Conservation (phyloP, 2,329 filamentous ascomycete genomes). For the Exophiala bonariae region DNA sequence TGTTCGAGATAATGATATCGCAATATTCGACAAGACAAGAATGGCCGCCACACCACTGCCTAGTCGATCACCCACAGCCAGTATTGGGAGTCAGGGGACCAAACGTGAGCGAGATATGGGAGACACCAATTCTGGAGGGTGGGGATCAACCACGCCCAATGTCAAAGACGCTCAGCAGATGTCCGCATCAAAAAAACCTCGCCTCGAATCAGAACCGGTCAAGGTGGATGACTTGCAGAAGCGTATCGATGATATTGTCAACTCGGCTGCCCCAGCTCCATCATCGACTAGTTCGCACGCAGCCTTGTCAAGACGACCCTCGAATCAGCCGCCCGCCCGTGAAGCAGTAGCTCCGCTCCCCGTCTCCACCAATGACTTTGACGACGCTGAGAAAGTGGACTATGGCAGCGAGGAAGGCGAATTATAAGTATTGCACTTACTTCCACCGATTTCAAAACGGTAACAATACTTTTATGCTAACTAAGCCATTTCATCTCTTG, state of each 20-base stretch:
- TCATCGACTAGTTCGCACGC: conserved; percentile 20
- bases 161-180: conserved; percentile 13
- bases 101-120: conserved; percentile 43
- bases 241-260: conserved; percentile 38
- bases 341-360: too few relatives aligned
- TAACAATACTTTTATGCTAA: too few relatives aligned
- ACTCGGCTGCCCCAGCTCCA: conserved; percentile 19
- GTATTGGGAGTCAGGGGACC: conserved; percentile 34
- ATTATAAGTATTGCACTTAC: conserved; percentile 27
- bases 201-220: conserved; percentile 18
- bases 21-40: conserved; percentile 38
- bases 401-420: conserved; percentile 46
- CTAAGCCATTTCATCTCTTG: too few relatives aligned
- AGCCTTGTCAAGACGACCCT: conserved; percentile 24
- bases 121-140: conserved; percentile 18
- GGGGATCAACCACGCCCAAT: conserved; percentile 19
- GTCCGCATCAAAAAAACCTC: conserved; percentile 23
- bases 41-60: conserved; percentile 22
- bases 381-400: conserved; percentile 32
- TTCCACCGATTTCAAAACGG: background rate
- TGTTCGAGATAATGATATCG: conserved; percentile 36
- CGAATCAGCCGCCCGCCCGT: conserved; percentile 6
- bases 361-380: conserved; percentile 13
- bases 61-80: conserved; percentile 25
- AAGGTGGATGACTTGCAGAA: conserved; percentile 37